Percentiles rank a stretch among this genome's conserved stretches.
phyloP scores from a whole-genome alignment of 331 rosid species.

The Malus hybrid region DNA sequence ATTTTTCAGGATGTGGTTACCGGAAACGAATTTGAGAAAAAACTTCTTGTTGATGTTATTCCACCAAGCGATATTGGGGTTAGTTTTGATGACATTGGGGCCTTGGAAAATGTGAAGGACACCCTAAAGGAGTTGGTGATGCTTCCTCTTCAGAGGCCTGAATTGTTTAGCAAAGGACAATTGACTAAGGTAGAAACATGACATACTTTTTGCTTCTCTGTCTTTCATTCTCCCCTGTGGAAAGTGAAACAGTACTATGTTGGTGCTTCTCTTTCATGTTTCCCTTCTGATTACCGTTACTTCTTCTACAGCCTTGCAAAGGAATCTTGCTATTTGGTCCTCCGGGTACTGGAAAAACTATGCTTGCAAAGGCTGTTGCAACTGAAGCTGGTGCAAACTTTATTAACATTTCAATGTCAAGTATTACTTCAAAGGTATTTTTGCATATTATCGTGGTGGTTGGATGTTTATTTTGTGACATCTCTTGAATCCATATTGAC shows the following conservation, averaged over 20 bases:
- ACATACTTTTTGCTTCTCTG: neutral
- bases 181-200: slow-evolving; percentile 56
- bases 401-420: slow-evolving; percentile 93
- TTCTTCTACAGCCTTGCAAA: slow-evolving; percentile 75
- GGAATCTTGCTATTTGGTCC: slow-evolving; percentile 97
- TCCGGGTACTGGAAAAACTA: slow-evolving; percentile 96
- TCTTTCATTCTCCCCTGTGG: neutral
- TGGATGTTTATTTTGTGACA: neutral
- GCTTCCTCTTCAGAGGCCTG: slow-evolving; percentile 98
- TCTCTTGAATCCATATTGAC: neutral
- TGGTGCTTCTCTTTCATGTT: neutral
- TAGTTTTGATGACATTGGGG: slow-evolving; percentile 96
- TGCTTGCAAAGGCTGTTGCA: slow-evolving; percentile 99
- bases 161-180: slow-evolving; percentile 84
- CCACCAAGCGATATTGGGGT: slow-evolving; percentile 91
- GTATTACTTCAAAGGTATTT: slow-evolving; percentile 86
- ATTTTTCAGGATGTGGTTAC: slow-evolving; percentile 81
- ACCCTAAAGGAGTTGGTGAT: slow-evolving; percentile 94
- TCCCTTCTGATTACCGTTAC: slow-evolving; percentile 9
- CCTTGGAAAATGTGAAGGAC: slow-evolving; percentile 92
- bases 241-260: neutral
- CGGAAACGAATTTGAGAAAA: slow-evolving; percentile 91
- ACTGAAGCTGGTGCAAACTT: slow-evolving; percentile 99
- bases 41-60: slow-evolving; percentile 84
- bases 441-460: neutral